Conservation (phyloP, 306 rosid species). For the Hylodesmum podocarpum region DNA sequence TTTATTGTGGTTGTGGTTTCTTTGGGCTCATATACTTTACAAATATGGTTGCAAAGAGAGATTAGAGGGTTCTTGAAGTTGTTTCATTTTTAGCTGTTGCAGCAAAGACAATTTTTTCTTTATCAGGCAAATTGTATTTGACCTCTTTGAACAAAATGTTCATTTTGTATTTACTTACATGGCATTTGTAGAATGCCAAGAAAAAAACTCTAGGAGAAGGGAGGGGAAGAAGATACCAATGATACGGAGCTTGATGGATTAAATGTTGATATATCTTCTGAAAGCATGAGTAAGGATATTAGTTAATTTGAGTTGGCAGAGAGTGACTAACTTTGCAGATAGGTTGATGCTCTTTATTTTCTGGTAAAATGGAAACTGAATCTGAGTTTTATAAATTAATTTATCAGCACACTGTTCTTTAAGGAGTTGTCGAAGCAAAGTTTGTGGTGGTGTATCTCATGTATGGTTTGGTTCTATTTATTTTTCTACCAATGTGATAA, state of each 20-base stretch:
- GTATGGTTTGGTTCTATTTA: constrained; percentile 9
- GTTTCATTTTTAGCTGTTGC: constrained; percentile 8
- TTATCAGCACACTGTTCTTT: background rate
- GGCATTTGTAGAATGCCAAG: background rate
- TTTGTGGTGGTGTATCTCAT: background rate
- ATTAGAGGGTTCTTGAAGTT: background rate
- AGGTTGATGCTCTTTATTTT: constrained; percentile 1
- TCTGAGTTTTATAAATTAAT: background rate
- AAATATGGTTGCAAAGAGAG: constrained; percentile 5
- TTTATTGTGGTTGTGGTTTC: constrained; percentile 1
- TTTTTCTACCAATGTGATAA: constrained; percentile 1
- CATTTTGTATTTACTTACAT: background rate
- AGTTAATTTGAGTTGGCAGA: background rate
- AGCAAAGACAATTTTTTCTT: background rate
- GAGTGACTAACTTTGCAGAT: background rate
- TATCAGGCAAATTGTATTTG: background rate
- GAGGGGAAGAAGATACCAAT: background rate
- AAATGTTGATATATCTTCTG: background rate
- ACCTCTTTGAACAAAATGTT: background rate
- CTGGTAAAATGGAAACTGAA: constrained; percentile 12
- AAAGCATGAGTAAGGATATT: background rate
- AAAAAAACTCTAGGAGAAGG: background rate
- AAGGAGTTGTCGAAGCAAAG: background rate
- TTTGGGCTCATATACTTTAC: background rate
- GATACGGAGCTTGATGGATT: background rate